These are phyloP conservation scores for Pleurotus djamor DNA, from an alignment of 768 basidiomycete species.

Conservation along the genomic window DNA sequence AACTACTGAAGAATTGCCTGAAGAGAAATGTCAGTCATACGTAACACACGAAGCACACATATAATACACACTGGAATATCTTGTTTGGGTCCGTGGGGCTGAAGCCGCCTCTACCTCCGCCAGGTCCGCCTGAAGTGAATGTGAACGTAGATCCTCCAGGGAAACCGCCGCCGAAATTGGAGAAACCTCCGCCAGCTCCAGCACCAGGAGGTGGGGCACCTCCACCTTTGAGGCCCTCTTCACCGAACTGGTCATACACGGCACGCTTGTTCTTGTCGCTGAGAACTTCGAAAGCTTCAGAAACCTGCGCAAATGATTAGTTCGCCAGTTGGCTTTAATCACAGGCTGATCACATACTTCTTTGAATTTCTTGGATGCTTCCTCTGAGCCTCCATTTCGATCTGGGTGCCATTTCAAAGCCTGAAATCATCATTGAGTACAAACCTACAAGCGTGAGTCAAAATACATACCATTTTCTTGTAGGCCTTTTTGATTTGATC, in stretches of 20 bases:
- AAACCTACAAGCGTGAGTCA: slow-evolving; percentile 1
- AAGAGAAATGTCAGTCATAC: slow-evolving; percentile 4
- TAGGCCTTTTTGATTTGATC: slow-evolving; percentile 93
- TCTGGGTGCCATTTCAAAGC: slow-evolving; percentile 97
- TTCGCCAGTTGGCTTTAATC: too few relatives aligned
- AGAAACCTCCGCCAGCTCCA: slow-evolving; percentile 36
- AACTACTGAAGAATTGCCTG: slow-evolving; percentile 43
- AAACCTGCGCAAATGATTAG: slow-evolving; percentile 63
- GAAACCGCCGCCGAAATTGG: slow-evolving; percentile 36
- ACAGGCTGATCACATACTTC: slow-evolving; percentile 55
- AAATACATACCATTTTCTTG: slow-evolving; percentile 85
- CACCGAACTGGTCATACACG: slow-evolving; percentile 91
- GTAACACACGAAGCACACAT: background rate
- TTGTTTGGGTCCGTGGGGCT: slow-evolving; percentile 79
- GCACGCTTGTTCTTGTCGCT: slow-evolving; percentile 83
- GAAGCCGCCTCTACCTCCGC: slow-evolving; percentile 54
- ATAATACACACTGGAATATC: slow-evolving; percentile 76
- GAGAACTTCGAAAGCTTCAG: slow-evolving; percentile 95
- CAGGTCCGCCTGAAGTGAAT: slow-evolving; percentile 50
- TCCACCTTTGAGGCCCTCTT: slow-evolving; percentile 87
- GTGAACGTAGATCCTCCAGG: slow-evolving; percentile 52
- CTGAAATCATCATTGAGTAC: slow-evolving; percentile 24
- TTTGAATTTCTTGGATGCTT: slow-evolving; percentile 89
- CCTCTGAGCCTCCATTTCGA: slow-evolving; percentile 82
- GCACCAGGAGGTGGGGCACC: slow-evolving; percentile 54